Base-by-base conservation (phyloP, 352 stramenopile genomes). In the Phytophthora crassamura region DNA sequence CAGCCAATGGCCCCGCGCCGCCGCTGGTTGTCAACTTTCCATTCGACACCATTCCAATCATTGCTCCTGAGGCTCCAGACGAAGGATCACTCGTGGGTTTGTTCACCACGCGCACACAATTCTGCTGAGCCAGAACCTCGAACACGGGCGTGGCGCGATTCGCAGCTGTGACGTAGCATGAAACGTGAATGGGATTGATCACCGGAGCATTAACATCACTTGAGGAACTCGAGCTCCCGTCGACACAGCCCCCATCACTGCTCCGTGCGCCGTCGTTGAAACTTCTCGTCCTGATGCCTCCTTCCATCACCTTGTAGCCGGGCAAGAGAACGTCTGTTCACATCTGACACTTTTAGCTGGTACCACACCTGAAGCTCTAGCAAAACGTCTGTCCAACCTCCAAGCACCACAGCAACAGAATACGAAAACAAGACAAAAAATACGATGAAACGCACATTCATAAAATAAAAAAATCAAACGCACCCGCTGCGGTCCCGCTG, bases 111-210 rank as follows among this genome's bases (percentile, higher is more conserved):
- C 76, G 68, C 8, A 91, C 67, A 36, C 72, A 82, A 20, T 75
- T 69, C 25, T 66, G 72, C 7, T 85, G 67, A 0, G 75, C 70
- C 3, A 77, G 59, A 9, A 89, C 69, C 43, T 90, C 78, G 49
- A 91, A 88, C 39, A 90, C 73, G 0, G 84, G 78, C 0, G 77
- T 78, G 6, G 80, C 82, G 15, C 80, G 80, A 59, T 90, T 93
- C 18, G 82, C 82, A 39, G 77, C 78, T n/a, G 77, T 91, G 55
- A 91, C 71, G 52, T 86, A 90, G 70, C 82, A 90, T 34, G 82
- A 88, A 6, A 90, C 73, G 43, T 91, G 80, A 45, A 89, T 76
- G 10, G 73, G 70, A 22, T 67, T 76, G 16, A 84, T 59, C 15
- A 68, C 59, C 3, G 56, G 39, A 47, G 20, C 58, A 39, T 36